These are phyloP conservation scores for Coelastrella sp. DNA, from an alignment of 139 green algal species.

Conservation along the genomic window DNA sequence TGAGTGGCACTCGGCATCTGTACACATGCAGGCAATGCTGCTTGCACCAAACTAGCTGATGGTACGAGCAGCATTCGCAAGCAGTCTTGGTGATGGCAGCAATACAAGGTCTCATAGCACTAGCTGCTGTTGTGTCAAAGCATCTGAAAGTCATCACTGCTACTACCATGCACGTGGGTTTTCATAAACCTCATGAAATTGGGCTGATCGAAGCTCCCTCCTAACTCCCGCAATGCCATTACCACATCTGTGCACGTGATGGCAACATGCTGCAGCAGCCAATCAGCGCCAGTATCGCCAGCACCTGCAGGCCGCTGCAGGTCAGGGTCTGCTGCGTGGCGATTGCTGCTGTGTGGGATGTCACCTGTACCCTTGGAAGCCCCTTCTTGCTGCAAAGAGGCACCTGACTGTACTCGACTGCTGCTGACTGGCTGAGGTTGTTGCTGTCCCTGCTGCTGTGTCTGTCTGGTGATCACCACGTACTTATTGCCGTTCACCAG, in stretches of 20 bases:
- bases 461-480: background rate
- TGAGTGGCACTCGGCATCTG: too few relatives aligned
- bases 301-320: background rate
- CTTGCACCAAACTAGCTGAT: too few relatives aligned
- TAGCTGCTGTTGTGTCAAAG: background rate
- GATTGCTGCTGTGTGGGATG: background rate
- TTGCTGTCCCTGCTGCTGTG: constrained; percentile 4
- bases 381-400: background rate
- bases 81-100: too few relatives aligned
- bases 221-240: constrained; percentile 42
- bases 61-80: too few relatives aligned
- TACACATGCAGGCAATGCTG: too few relatives aligned
- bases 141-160: constrained; percentile 11
- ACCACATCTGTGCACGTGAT: constrained; percentile 47
- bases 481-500: background rate
- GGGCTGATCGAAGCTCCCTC: background rate
- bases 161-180: constrained; percentile 24
- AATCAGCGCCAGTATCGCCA: background rate
- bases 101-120: too few relatives aligned
- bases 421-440: background rate
- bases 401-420: background rate
- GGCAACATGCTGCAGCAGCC: constrained; percentile 11
- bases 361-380: background rate
- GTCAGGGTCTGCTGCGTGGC: background rate
- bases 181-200: constrained; percentile 26